Evolutionary conservation across 1,284 basidiomycete genomes (phyloP).

Genomic region (Mycena citricolor): DNA sequence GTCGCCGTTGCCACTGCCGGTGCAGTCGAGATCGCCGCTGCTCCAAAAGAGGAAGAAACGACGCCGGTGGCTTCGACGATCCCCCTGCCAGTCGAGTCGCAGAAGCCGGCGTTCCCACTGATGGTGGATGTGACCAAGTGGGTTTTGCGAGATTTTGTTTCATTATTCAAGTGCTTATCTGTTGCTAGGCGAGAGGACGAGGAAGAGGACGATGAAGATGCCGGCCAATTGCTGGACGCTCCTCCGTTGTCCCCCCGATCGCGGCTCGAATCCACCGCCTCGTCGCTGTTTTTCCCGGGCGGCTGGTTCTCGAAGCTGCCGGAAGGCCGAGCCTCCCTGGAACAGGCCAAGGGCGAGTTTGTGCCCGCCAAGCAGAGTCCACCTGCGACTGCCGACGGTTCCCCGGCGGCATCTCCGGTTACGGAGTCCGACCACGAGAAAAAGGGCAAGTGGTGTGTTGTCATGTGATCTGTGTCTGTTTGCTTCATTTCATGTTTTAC

Average conservation of each 20-base stretch:
- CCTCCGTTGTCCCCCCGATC: slow-evolving; percentile 33
- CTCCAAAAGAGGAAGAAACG: too few relatives aligned
- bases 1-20: background rate
- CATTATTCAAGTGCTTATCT: background rate
- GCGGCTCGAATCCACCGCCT: slow-evolving; percentile 50
- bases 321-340: slow-evolving; percentile 47
- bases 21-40: background rate
- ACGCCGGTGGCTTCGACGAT: slow-evolving; percentile 6
- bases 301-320: slow-evolving; percentile 51
- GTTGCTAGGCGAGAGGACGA: slow-evolving; percentile 4
- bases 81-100: slow-evolving; percentile 10
- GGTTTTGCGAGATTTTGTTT: background rate
- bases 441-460: slow-evolving; percentile 24
- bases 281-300: slow-evolving; percentile 56
- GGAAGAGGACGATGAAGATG: slow-evolving; percentile 4
- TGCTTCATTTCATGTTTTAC: background rate
- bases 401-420: background rate
- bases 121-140: slow-evolving; percentile 11
- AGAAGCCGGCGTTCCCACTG: slow-evolving; percentile 8
- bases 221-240: slow-evolving; percentile 24
- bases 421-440: slow-evolving; percentile 16
- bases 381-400: slow-evolving; percentile 17
- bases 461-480: slow-evolving; percentile 15
- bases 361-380: slow-evolving; percentile 30
- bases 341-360: slow-evolving; percentile 53